Percentiles rank a stretch among this genome's conserved stretches.
phyloP scores from a whole-genome alignment of 1,139 yeast genomes.

The Yamadazyma trypodendri region DNA sequence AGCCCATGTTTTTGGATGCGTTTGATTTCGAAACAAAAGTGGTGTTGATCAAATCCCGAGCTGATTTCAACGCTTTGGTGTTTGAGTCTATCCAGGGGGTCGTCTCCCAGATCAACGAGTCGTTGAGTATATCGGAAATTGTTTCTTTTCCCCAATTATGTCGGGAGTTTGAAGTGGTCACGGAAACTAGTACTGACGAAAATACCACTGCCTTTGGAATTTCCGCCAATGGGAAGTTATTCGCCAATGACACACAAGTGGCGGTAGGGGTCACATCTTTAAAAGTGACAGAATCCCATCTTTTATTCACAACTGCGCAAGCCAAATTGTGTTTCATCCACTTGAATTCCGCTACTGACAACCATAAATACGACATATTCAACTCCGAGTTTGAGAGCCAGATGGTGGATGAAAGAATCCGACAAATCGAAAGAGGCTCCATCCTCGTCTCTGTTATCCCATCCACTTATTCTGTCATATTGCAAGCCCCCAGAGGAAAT shows the following conservation, averaged over 20 bases:
- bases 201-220: constrained; percentile 63
- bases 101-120: constrained; percentile 41
- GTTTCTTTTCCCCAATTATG: constrained; percentile 69
- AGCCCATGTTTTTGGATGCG: constrained; percentile 41
- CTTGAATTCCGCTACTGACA: constrained; percentile 43
- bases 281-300: constrained; percentile 66
- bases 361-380: constrained; percentile 26
- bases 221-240: constrained; percentile 71
- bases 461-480: constrained; percentile 73
- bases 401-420: constrained; percentile 71
- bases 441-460: constrained; percentile 78
- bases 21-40: constrained; percentile 49
- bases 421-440: constrained; percentile 91
- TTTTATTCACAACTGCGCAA: constrained; percentile 86
- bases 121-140: constrained; percentile 27
- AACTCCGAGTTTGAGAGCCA: constrained; percentile 16
- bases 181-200: constrained; percentile 28
- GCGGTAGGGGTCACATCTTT: constrained; percentile 82
- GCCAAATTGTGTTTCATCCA: constrained; percentile 83
- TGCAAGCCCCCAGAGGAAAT: constrained; percentile 96
- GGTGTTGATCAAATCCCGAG: constrained; percentile 55
- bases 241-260: constrained; percentile 60
- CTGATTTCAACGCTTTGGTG: constrained; percentile 52
- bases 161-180: constrained; percentile 55
- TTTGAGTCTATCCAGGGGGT: constrained; percentile 67